Percentiles rank a stretch among this genome's conserved stretches.
Evolutionary conservation across 1,284 basidiomycete genomes (phyloP).

Genomic region (Cryptococcus amylolentus): DNA sequence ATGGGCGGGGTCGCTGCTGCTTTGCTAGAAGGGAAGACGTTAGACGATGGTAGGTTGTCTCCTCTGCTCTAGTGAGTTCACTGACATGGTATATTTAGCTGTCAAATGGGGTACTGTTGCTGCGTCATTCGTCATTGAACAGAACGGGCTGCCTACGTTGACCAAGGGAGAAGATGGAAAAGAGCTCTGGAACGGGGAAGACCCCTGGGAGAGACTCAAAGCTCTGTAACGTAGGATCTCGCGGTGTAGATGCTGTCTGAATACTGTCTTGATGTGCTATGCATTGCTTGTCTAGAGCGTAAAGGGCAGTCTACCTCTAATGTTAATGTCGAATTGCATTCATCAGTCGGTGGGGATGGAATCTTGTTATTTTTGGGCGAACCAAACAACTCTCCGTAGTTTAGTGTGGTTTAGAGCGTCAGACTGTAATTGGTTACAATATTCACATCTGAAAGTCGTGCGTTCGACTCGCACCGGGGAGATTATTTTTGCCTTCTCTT

Average conservation of each 20-base stretch:
- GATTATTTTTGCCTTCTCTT: background rate
- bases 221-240: constrained; percentile 1
- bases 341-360: no score
- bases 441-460: constrained; percentile 20
- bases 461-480: constrained; percentile 24
- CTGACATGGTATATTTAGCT: constrained; percentile 17
- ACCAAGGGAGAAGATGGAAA: constrained; percentile 7
- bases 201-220: constrained; percentile 8
- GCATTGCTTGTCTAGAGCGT: no score
- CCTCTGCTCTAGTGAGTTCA: background rate
- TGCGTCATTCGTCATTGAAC: constrained; percentile 44
- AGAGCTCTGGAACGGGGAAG: constrained; percentile 16
- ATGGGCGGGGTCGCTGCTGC: constrained; percentile 45
- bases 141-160: constrained; percentile 38
- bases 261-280: no score
- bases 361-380: no score
- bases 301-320: no score
- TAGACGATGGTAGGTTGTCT: constrained; percentile 33
- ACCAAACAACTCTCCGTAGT: constrained; percentile 14
- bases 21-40: constrained; percentile 25
- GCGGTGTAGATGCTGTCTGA: no score
- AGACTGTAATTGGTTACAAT: constrained; percentile 19
- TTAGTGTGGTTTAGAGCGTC: constrained; percentile 25
- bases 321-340: no score
- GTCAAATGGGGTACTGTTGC: constrained; percentile 43